These are phyloP conservation scores for Carallia pectinifolia DNA, from an alignment of 345 rosid species.

Conservation along the genomic window DNA sequence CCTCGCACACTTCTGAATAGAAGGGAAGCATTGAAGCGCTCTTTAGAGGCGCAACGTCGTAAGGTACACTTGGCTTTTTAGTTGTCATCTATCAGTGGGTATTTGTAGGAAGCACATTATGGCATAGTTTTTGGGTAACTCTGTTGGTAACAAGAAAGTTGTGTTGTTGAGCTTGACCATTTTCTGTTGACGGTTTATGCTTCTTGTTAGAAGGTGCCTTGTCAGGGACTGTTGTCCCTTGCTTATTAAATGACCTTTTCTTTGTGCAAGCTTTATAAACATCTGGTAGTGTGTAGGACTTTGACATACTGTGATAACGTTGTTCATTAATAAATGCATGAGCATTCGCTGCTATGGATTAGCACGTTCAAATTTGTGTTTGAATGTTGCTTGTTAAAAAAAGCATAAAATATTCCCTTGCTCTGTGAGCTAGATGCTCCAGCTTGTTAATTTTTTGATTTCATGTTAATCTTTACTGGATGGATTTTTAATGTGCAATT, in stretches of 20 bases:
- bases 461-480: background rate
- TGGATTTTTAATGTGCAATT: background rate
- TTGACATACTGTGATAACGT: too few relatives aligned
- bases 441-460: conserved; percentile 3
- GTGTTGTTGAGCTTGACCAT: background rate
- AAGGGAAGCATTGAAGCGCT: conserved; percentile 77
- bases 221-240: background rate
- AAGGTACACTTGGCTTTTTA: conserved; percentile 46
- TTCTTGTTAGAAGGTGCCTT: background rate
- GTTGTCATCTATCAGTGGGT: background rate
- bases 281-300: too few relatives aligned
- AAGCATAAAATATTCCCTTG: background rate
- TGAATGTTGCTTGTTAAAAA: background rate
- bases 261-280: background rate
- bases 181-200: background rate
- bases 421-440: background rate
- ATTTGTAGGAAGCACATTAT: background rate
- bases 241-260: background rate
- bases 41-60: conserved; percentile 76
- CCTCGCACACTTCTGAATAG: conserved; percentile 76
- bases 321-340: too few relatives aligned
- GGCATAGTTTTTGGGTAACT: background rate
- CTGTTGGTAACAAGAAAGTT: background rate
- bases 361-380: background rate
- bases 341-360: too few relatives aligned